Evolutionary conservation across 352 stramenopile species (phyloP).

Genomic region (Phytopythium vexans): DNA sequence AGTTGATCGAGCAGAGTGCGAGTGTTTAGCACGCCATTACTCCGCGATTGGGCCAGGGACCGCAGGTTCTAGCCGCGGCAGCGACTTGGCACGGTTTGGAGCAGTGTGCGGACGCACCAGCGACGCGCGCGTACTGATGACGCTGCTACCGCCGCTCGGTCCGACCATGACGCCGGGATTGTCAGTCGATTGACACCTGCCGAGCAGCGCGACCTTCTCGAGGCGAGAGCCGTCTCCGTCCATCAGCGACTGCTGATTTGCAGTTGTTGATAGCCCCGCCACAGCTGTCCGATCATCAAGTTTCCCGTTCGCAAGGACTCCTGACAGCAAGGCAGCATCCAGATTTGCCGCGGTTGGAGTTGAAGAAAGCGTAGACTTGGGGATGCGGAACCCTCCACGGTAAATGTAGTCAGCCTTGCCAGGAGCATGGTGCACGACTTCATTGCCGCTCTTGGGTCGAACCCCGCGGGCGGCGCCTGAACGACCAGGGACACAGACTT

Average conservation of each 20-base stretch:
- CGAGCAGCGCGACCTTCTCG: conserved; percentile 40
- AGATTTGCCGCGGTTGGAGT: conserved; percentile 12
- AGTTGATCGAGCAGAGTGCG: too few relatives aligned
- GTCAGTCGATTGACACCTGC: conserved; percentile 26
- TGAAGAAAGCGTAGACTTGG: conserved; percentile 11
- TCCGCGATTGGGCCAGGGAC: neutral
- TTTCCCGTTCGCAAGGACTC: conserved; percentile 1
- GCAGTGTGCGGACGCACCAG: conserved; percentile 41
- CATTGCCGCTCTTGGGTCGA: conserved; percentile 25
- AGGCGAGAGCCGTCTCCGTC: conserved; percentile 32
- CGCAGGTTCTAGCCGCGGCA: conserved; percentile 31
- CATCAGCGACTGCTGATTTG: conserved; percentile 3
- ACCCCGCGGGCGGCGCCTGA: conserved; percentile 27
- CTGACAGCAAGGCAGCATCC: conserved; percentile 12
- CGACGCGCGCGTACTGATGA: conserved; percentile 1
- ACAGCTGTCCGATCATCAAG: neutral
- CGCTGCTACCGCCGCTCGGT: neutral
- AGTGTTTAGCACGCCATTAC: too few relatives aligned
- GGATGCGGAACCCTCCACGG: conserved; percentile 54
- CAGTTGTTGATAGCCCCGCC: neutral
- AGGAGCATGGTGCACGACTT: conserved; percentile 34
- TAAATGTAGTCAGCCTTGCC: conserved; percentile 56
- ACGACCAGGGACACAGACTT: conserved; percentile 39
- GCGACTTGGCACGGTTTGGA: conserved; percentile 43
- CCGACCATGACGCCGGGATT: conserved; percentile 8